Conservation (phyloP, 1,284 basidiomycete genomes). For the Malassezia japonica region DNA sequence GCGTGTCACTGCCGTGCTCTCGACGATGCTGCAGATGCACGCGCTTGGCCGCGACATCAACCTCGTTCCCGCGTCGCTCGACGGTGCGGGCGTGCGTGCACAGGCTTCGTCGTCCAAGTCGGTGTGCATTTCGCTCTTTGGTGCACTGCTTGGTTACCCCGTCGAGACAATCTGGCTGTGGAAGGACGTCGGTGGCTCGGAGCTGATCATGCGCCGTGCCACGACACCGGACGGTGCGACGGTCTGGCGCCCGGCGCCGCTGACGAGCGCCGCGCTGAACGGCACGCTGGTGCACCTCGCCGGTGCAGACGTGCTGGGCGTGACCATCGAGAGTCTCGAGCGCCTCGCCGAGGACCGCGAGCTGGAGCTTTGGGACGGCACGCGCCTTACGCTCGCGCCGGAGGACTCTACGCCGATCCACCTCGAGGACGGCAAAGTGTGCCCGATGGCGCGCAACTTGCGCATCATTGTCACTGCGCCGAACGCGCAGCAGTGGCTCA, state of each 20-base stretch:
- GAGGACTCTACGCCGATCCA: not conserved
- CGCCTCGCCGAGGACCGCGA: slow-evolving; percentile 44
- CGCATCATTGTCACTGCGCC: slow-evolving; percentile 47
- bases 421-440: slow-evolving; percentile 6
- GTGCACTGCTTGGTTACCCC: slow-evolving; percentile 45
- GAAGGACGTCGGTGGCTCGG: slow-evolving; percentile 48
- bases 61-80: slow-evolving; percentile 33
- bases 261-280: slow-evolving; percentile 42
- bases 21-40: slow-evolving; percentile 47
- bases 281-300: slow-evolving; percentile 49
- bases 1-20: slow-evolving; percentile 41
- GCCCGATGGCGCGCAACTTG: slow-evolving; percentile 32
- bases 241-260: slow-evolving; percentile 42
- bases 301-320: slow-evolving; percentile 48
- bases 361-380: slow-evolving; percentile 43
- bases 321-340: slow-evolving; percentile 41
- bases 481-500: slow-evolving; percentile 42
- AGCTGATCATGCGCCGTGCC: slow-evolving; percentile 45
- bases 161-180: slow-evolving; percentile 48
- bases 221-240: slow-evolving; percentile 41
- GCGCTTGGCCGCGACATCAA: slow-evolving; percentile 41
- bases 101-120: slow-evolving; percentile 48
- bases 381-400: slow-evolving; percentile 19
- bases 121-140: slow-evolving; percentile 45
- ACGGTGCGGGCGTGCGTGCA: slow-evolving; percentile 11